Base-by-base conservation (phyloP, 179 eudicot species). In the Silene vulgaris region DNA sequence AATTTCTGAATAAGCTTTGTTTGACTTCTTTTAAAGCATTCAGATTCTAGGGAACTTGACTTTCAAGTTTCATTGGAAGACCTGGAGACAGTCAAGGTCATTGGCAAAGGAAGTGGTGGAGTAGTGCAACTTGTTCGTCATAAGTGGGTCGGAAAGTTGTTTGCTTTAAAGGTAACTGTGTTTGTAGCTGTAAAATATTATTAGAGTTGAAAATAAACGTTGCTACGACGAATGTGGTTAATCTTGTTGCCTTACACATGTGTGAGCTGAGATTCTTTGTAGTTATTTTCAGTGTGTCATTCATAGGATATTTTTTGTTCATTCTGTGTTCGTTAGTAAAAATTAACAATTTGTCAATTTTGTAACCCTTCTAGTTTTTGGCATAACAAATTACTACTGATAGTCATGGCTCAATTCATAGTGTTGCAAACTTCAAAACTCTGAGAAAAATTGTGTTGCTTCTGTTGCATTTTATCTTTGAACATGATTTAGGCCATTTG, bases 41-140 rank as follows among this genome's bases (percentile, higher is more conserved):
- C 89, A 60, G 97, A 92, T 83, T 81, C 79, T 14, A 93, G 90
- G 80, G 97, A 84, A 76, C 85, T 90, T 71, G 92, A 90, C 85
- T 90, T 87, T 73, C 89, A 94, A 76, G 89, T 93, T 79, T 79
- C 96, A 9, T 73, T 90, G 82, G 98, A 94, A 85, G 98, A 94
- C 74, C 98, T 94, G 56, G 98, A 94, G 88, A 86, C 98, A 63
- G 83, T 94, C 71, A 92, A 94, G 85, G 98, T 94, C 76, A 94
- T 94, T 65, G 98, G 98, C 61, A 94, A 94, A 74, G 98, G 98
- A 78, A 88, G 96, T 86, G 98, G 98, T 23, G 98, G 98, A 71
- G 90, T 94, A 17, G 98, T 94, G 78, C 98, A 92, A 82, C 97
- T 94, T 81, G 98, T 92, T 74, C 97, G 92, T 77, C 97, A 94